Evolutionary conservation across 2,329 filamentous ascomycete species (phyloP), one percentile per base, ranked within the genome.

Genomic region (Stachybotrys echinatus): DNA sequence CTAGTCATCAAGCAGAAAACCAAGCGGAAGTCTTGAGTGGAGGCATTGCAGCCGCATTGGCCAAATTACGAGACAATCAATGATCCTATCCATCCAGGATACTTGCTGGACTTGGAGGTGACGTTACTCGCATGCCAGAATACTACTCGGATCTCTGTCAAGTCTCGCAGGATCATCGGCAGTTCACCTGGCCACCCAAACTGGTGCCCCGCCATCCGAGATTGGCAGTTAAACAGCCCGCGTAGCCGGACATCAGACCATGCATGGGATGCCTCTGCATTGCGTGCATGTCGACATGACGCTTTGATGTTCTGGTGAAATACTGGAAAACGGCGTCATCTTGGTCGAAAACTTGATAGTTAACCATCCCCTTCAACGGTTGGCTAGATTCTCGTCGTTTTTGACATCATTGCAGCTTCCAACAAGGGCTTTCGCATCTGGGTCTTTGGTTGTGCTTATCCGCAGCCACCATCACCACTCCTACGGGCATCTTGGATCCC

Each of bases 1-100:
- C n/a, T n/a, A n/a, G n/a, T n/a, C 50, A 66, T 48, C 38, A 52
- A 50, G 31, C 34, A 45, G 27, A 62, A 53, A 23, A 31, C 52
- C 23, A 47, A 52, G 44, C 60, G 2, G 59, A 78, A 5, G 65
- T 74, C 27, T 65, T 86, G 5, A 75, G 74, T 52, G 80, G 74
- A 43, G 81, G 83, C 2, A 67, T 87, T 44, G 80, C 82, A 43
- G 80, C 79, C 27, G 83, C 83, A 17, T 61, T 87, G 52, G 81
- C 81, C 7, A 83, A 70, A 55, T 64, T 87, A 21, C 71, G 81
- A 49, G 70, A 83, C 49, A 57, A 55, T 14, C 62, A 59, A 43
- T 67, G 53, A 57, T 14, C 21, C 19, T 34, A 14, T 34, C 14
- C 10, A 14, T 21, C 48, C 34, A 37, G 22, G 7, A 23, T 19